Conservation (phyloP, 192 early-diverging fungal genomes). For the Jimgerdemannia lactiflua region DNA sequence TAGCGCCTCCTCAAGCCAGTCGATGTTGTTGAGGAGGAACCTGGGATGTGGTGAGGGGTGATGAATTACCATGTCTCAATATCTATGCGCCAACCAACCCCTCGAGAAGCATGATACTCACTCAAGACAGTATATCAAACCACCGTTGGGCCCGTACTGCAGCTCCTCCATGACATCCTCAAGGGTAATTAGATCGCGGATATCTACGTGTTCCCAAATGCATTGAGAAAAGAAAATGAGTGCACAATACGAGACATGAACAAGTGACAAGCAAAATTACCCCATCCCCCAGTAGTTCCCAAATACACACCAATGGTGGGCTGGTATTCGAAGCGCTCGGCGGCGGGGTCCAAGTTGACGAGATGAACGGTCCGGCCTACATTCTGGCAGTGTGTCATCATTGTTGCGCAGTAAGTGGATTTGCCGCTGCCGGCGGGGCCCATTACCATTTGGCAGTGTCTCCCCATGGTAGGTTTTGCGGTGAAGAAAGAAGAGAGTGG, state of each 20-base stretch:
- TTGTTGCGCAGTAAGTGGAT: constrained; percentile 95
- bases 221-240: neutral
- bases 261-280: neutral
- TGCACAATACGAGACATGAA: neutral
- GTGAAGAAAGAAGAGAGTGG: neutral
- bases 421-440: constrained; percentile 94
- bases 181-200: constrained; percentile 93
- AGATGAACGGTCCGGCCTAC: constrained; percentile 83
- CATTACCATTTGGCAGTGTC: constrained; percentile 93
- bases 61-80: too few species aligned
- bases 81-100: neutral
- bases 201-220: constrained; percentile 84
- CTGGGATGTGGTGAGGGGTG: constrained; percentile 9
- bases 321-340: constrained; percentile 93
- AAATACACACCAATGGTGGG: constrained; percentile 67
- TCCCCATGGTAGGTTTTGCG: constrained; percentile 39
- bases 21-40: constrained; percentile 91
- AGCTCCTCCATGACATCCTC: constrained; percentile 99
- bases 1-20: constrained; percentile 96
- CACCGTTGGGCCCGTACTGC: constrained; percentile 96
- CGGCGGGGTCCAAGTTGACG: constrained; percentile 97
- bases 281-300: neutral
- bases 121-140: constrained; percentile 96
- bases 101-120: constrained; percentile 22
- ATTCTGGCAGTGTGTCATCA: constrained; percentile 92